Evolutionary conservation across 768 basidiomycete genomes (phyloP).

Genomic region (Gyrodon lividus): DNA sequence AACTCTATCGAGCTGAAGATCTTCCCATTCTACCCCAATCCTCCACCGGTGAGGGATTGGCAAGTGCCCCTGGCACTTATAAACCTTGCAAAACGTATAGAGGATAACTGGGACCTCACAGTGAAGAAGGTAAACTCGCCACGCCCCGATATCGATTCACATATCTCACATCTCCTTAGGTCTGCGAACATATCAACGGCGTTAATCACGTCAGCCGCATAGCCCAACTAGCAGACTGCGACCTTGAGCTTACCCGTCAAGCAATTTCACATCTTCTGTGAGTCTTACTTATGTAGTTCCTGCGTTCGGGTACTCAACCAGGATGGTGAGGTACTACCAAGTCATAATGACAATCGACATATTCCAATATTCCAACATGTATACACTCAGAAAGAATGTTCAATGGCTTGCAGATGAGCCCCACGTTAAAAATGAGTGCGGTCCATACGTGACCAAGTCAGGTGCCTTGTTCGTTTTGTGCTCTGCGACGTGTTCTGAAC

Average conservation of each 20-base stretch:
- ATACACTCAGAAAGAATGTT: conserved; percentile 83
- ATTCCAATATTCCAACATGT: conserved; percentile 98
- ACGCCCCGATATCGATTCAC: not conserved
- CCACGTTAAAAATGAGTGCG: conserved; percentile 88
- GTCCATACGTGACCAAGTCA: conserved; percentile 82
- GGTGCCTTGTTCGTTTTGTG: conserved; percentile 37
- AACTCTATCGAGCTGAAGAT: conserved; percentile 96
- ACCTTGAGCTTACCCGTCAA: conserved; percentile 74
- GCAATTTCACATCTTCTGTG: conserved; percentile 92
- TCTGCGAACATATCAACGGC: conserved; percentile 84
- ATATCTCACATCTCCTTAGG: conserved; percentile 30
- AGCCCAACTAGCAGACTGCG: conserved; percentile 88
- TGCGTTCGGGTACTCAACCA: conserved; percentile 3
- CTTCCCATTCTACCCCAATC: conserved; percentile 96
- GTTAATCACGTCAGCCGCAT: conserved; percentile 90
- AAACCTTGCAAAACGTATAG: conserved; percentile 73
- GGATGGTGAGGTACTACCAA: conserved; percentile 78
- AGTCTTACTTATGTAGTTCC: conserved; percentile 25
- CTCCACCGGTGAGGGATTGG: conserved; percentile 88
- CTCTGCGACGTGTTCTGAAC: conserved; percentile 2
- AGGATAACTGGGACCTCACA: conserved; percentile 96
- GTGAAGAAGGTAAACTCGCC: conserved; percentile 69
- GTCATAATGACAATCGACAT: conserved; percentile 96
- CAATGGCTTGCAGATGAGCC: conserved; percentile 84
- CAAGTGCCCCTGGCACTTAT: conserved; percentile 91